Evolutionary conservation across 495 filamentous ascomycete genomes (phyloP), one percentile per base, ranked within the genome.

Genomic region (Hypoxylon rickii): DNA sequence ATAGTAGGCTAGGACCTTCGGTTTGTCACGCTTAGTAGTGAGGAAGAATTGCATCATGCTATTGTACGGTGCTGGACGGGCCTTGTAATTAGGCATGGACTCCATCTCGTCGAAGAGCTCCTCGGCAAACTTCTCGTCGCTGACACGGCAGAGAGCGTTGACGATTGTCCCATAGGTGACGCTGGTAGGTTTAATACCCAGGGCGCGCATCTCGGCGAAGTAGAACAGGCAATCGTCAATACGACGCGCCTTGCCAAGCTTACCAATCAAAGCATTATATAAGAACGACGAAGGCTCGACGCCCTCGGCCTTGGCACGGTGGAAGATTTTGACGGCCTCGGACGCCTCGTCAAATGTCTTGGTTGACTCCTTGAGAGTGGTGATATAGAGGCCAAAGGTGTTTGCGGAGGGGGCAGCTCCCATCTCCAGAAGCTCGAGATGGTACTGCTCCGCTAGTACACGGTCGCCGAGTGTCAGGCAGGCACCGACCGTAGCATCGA

Each of bases 51-150:
- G 94, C 82, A 98, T 98, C 83, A 98, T 86, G 67, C 89, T 93
- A 76, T 98, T 97, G 80, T 98, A 98, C 3, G 94, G 94, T 7
- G 94, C 94, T 2, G 95, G 89, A 5, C 94, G 85, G 33, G 94
- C 90, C 77, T 97, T 96, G 84, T 97, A 98, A 77, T 97, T 97
- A 32, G 92, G 89, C 89, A 96, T 96, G 32, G 85, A 85, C 76
- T 98, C 94, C 94, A 98, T 98, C 77, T 98, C 95, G 62, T 97
- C 90, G 70, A 98, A 97, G 63, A 97, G 86, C 72, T 98, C 89
- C 66, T 97, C 94, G 40, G 94, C 94, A 66, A 97, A 96, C 46
- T 92, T 91, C 73, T 97, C 94, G 57, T 98, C 93, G 66, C 90
- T 94, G 49, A 97, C 95, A 53, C 94, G 92, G 78, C 92, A 96